Conservation (phyloP, 73 alveolate genomes). For the Paramecium octaurelia region DNA sequence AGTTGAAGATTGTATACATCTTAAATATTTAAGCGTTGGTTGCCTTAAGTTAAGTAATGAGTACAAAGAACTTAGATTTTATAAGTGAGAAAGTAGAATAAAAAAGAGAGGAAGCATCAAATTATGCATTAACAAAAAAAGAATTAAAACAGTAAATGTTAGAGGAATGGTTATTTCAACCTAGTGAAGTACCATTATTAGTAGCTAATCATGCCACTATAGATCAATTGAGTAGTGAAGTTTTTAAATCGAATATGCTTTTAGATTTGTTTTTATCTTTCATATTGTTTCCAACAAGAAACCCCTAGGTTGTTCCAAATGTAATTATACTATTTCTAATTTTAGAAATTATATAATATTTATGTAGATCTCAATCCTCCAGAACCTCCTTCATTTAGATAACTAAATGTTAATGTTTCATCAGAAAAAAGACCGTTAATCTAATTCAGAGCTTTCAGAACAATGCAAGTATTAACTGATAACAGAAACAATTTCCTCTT, state of each 20-base stretch:
- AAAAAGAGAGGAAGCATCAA: conserved; percentile 17
- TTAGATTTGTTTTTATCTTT: not conserved
- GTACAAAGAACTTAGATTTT: not conserved
- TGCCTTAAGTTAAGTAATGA: conserved; percentile 25
- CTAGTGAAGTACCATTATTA: conserved; percentile 40
- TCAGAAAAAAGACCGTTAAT: not conserved
- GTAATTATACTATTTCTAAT: not conserved
- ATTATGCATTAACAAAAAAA: not conserved
- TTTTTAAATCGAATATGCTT: not conserved
- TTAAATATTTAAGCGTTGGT: not conserved
- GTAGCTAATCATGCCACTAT: not conserved
- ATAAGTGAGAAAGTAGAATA: not conserved
- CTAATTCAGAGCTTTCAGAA: conserved; percentile 19
- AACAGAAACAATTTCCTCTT: conserved; percentile 1
- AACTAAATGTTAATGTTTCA: not conserved
- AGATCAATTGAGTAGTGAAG: conserved; percentile 34
- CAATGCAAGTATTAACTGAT: conserved; percentile 19
- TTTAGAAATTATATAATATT: conserved; percentile 25
- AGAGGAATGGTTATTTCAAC: conserved; percentile 34
- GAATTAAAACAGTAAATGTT: conserved; percentile 32
- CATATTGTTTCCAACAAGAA: not conserved
- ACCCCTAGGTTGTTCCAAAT: not conserved
- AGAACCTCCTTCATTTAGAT: not conserved
- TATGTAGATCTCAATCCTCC: conserved; percentile 24
- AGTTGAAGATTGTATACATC: not conserved